Evolutionary conservation across 345 rosid species (phyloP), one percentile per base, ranked within the genome.

Genomic region (Brassica nigra): DNA sequence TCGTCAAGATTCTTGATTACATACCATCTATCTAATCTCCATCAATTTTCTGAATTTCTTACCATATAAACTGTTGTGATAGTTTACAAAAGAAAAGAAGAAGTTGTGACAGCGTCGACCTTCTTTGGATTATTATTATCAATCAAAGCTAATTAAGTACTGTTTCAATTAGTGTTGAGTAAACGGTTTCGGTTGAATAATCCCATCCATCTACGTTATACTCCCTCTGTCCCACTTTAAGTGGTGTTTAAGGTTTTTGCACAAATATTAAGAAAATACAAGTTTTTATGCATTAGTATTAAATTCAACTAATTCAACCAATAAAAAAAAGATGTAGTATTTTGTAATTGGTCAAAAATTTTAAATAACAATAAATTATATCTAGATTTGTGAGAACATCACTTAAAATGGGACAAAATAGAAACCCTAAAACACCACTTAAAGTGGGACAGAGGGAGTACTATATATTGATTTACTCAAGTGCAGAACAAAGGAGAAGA

Each of bases 401-500:
- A n/a, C n/a, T n/a, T n/a, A n/a, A n/a, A n/a, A n/a, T n/a, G n/a
- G n/a, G n/a, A n/a, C n/a, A n/a, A n/a, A n/a, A n/a, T n/a, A n/a
- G n/a, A n/a, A n/a, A n/a, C n/a, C n/a, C n/a, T n/a, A n/a, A n/a
- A n/a, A n/a, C n/a, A n/a, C n/a, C n/a, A n/a, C n/a, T n/a, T n/a
- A n/a, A n/a, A n/a, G n/a, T n/a, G n/a, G n/a, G n/a, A n/a, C n/a
- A n/a, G n/a, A n/a, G n/a, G n/a, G n/a, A n/a, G n/a, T n/a, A n/a
- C n/a, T n/a, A n/a, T n/a, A 49, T 44, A 68, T 12, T 77, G 57
- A 63, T 72, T 55, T 72, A 73, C 42, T 30, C 0, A 31, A 78
- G 78, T 66, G 73, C 73, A 79, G 78, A 79, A 72, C 77, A 72
- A 37, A 72, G 73, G 68, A 78, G 81, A 54, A 54, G 9, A 78